phyloP scores from a whole-genome alignment of 1,139 yeast genomes.

The Diutina catenulata region DNA sequence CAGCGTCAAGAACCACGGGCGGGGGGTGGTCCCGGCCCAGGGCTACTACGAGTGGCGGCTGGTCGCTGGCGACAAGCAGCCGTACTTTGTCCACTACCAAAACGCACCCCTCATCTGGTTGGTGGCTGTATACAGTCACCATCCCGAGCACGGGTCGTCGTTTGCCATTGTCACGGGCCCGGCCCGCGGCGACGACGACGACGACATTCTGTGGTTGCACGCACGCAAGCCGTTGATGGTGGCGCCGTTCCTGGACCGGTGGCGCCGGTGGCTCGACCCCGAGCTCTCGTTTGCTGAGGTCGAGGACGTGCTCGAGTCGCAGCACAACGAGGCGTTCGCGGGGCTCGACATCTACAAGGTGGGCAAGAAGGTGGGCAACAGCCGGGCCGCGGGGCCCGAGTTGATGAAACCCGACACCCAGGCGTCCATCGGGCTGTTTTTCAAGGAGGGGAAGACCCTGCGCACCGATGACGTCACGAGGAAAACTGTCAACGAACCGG shows the following conservation, averaged over 20 bases:
- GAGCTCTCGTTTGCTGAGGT: conserved; percentile 7
- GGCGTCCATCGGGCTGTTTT: neutral
- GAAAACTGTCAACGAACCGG: neutral
- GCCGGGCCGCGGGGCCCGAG: neutral
- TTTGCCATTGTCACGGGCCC: conserved; percentile 68
- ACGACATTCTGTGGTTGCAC: conserved; percentile 59
- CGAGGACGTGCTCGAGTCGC: neutral
- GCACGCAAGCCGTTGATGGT: conserved; percentile 65
- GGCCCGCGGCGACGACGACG: conserved; percentile 34
- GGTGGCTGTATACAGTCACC: conserved; percentile 60
- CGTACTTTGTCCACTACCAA: conserved; percentile 52
- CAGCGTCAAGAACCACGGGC: conserved; percentile 19
- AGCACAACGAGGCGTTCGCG: neutral
- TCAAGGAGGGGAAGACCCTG: too few species aligned
- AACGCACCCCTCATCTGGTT: conserved; percentile 44
- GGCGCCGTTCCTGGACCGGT: conserved; percentile 40
- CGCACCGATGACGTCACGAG: too few species aligned
- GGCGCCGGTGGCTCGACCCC: conserved; percentile 56
- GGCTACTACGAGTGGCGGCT: conserved; percentile 84
- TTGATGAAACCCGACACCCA: neutral
- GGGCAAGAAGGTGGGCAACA: neutral
- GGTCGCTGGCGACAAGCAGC: conserved; percentile 28
- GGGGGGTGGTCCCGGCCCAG: conserved; percentile 67
- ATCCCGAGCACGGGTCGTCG: conserved; percentile 27
- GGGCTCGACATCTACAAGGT: neutral